A percentile compares a stretch with the other conserved stretches of the same genome.
Conservation (phyloP, 1,284 basidiomycete genomes). For the Malassezia globosa region DNA sequence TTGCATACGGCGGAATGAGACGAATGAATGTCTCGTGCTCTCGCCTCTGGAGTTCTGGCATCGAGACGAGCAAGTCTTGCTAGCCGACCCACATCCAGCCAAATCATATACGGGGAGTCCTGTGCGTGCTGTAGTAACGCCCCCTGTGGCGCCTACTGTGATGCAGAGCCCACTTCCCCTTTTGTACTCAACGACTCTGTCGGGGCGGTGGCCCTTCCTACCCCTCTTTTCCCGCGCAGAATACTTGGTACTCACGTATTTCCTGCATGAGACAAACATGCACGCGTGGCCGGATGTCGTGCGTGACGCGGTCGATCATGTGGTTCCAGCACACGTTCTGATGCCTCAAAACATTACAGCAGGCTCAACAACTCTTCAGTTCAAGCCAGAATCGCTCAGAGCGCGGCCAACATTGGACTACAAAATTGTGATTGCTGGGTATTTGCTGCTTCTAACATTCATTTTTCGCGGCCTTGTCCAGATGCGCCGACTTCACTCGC, state of each 20-base stretch:
- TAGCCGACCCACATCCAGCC: conserved; percentile 24
- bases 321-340: neutral
- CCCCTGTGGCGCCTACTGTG: conserved; percentile 20
- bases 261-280: conserved; percentile 18
- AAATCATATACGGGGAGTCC: conserved; percentile 17
- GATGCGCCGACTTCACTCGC: conserved; percentile 61
- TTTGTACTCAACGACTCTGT: conserved; percentile 34
- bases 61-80: conserved; percentile 16
- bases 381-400: conserved; percentile 24
- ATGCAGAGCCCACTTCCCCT: conserved; percentile 29
- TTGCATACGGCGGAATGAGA: conserved; percentile 2
- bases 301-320: neutral
- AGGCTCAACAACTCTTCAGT: conserved; percentile 15
- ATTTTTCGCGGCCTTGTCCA: conserved; percentile 62
- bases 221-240: conserved; percentile 38
- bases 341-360: neutral
- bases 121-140: conserved; percentile 10
- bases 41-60: conserved; percentile 41
- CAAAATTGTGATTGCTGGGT: conserved; percentile 64
- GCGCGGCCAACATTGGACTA: conserved; percentile 19
- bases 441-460: conserved; percentile 65
- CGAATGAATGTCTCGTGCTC: conserved; percentile 26
- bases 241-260: conserved; percentile 40
- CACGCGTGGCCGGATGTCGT: conserved; percentile 1
- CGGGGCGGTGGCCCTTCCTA: conserved; percentile 42